Percentiles rank a stretch among this genome's conserved stretches.
Conservation (phyloP, 2,329 filamentous ascomycete species). For the Blastomyces silverae region DNA sequence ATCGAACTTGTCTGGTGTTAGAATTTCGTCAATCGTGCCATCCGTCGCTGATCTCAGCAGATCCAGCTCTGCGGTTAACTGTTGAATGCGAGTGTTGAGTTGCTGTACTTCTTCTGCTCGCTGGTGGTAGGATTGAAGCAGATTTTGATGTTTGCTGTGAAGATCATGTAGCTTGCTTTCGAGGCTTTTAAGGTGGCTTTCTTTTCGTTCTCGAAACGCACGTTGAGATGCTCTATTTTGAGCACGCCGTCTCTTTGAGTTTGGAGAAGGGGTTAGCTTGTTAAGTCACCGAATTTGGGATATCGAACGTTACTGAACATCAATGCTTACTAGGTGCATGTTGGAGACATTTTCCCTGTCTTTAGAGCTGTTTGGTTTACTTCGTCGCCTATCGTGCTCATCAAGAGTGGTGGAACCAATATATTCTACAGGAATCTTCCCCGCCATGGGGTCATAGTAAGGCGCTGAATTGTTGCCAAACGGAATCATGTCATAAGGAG, state of each 20-base stretch:
- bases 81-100: constrained; percentile 26
- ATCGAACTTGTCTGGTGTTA: constrained; percentile 27
- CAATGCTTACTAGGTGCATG: constrained; percentile 27
- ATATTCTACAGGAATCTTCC: constrained; percentile 26
- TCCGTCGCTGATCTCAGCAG: constrained; percentile 20
- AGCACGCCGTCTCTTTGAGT: constrained; percentile 73
- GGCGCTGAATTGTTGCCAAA: constrained; percentile 22
- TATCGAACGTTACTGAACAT: neutral
- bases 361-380: constrained; percentile 22
- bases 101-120: constrained; percentile 28
- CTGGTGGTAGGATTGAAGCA: constrained; percentile 30
- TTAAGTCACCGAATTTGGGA: constrained; percentile 3
- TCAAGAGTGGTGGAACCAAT: constrained; percentile 24
- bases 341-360: constrained; percentile 27
- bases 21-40: constrained; percentile 23
- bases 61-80: constrained; percentile 26
- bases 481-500: constrained; percentile 24
- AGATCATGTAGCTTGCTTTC: constrained; percentile 70
- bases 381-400: constrained; percentile 23
- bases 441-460: constrained; percentile 19
- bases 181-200: constrained; percentile 76
- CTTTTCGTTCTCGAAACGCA: constrained; percentile 82
- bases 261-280: constrained; percentile 16
- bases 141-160: constrained; percentile 29
- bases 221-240: constrained; percentile 82